Evolutionary conservation across 768 basidiomycete species (phyloP).

Genomic region (Lentinula sp.): DNA sequence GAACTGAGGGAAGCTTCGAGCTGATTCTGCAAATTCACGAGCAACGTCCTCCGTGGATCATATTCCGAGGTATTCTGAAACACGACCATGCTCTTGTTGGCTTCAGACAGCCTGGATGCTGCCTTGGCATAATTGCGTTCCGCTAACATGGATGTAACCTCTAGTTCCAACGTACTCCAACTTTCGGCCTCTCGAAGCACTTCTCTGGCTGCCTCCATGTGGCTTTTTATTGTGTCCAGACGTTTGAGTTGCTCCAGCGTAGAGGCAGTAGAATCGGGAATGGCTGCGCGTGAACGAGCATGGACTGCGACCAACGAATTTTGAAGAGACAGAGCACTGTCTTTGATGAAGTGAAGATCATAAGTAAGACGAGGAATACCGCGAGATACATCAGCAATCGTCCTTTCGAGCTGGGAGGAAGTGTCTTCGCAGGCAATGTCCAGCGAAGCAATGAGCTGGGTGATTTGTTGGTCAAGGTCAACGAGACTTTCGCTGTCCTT

Average conservation of each 20-base stretch:
- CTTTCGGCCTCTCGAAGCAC: slow-evolving; percentile 93
- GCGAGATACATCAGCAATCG: slow-evolving; percentile 90
- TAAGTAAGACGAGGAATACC: slow-evolving; percentile 88
- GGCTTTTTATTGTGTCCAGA: slow-evolving; percentile 75
- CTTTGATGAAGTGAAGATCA: slow-evolving; percentile 96
- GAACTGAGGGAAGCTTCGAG: slow-evolving; percentile 89
- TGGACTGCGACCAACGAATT: slow-evolving; percentile 58
- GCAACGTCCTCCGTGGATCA: slow-evolving; percentile 75
- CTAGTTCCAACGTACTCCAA: slow-evolving; percentile 92
- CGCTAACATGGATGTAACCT: slow-evolving; percentile 78
- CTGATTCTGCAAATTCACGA: slow-evolving; percentile 93
- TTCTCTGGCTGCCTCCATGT: slow-evolving; percentile 87
- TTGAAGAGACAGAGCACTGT: slow-evolving; percentile 77
- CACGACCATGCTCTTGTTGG: slow-evolving; percentile 82
- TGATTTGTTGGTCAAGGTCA: slow-evolving; percentile 68
- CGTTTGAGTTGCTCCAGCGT: slow-evolving; percentile 74
- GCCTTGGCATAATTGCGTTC: slow-evolving; percentile 83
- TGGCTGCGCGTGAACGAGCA: slow-evolving; percentile 40
- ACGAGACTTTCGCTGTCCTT: slow-evolving; percentile 34
- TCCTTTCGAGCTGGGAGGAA: slow-evolving; percentile 76
- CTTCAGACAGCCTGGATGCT: slow-evolving; percentile 87
- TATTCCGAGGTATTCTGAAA: slow-evolving; percentile 92
- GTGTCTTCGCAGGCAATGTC: slow-evolving; percentile 89
- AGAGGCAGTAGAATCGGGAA: slow-evolving; percentile 51
- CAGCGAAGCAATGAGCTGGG: slow-evolving; percentile 68